A percentile compares a stretch with the other conserved stretches of the same genome.
These are phyloP conservation scores for Oryza brachyantha DNA, from an alignment of 176 grass and related monocot species.

Conservation along the genomic window DNA sequence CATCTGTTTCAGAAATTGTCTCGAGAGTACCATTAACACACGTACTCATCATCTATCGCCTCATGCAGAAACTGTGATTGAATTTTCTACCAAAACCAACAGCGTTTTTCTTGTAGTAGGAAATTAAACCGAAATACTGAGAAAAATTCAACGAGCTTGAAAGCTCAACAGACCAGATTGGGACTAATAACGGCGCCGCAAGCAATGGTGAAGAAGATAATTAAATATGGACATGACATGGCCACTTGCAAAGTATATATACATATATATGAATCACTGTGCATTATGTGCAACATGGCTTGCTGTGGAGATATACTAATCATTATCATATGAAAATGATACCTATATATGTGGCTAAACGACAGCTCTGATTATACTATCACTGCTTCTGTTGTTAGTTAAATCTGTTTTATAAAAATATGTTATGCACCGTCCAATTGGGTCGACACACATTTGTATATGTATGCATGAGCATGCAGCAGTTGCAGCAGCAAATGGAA, in stretches of 20 bases:
- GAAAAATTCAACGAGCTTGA: neutral
- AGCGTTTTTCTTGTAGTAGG: neutral
- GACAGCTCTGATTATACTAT: neutral
- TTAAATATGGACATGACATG: neutral
- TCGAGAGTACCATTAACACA: neutral
- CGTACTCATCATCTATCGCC: neutral
- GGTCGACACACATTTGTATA: too few relatives aligned
- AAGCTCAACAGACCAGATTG: neutral
- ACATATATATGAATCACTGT: neutral
- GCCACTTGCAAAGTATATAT: neutral
- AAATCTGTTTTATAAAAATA: neutral
- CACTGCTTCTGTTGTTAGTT: neutral
- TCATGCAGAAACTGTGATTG: neutral
- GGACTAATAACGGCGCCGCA: neutral
- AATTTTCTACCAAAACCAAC: neutral
- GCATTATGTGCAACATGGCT: neutral
- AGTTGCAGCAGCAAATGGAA: neutral
- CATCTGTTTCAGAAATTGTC: neutral
- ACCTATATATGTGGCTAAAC: neutral
- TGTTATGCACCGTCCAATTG: neutral
- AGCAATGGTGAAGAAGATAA: neutral
- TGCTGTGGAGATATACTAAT: neutral
- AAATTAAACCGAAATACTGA: neutral
- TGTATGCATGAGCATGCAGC: too few relatives aligned
- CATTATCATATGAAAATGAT: neutral